A percentile compares a stretch with the other conserved stretches of the same genome.
Evolutionary conservation across 2,329 filamentous ascomycete genomes (phyloP).

Genomic region (Domatiomyces globalis): DNA sequence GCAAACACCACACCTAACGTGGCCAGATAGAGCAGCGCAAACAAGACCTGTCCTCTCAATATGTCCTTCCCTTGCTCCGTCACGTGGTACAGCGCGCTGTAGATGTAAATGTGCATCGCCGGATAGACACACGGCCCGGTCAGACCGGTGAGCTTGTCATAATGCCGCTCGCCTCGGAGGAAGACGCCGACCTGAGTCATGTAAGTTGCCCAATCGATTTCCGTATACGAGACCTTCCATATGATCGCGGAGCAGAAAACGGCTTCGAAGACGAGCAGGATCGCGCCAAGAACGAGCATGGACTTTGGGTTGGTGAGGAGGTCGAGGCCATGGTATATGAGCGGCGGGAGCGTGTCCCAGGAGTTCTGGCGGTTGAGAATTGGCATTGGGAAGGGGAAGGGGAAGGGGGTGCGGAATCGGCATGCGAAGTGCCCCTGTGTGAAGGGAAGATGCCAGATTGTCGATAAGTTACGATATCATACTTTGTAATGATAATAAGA

Average conservation of each 20-base stretch:
- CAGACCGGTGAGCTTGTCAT: slow-evolving; percentile 67
- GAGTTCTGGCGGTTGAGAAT: not conserved
- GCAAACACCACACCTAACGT: slow-evolving; percentile 64
- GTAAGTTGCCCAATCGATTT: slow-evolving; percentile 95
- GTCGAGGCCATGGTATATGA: not conserved
- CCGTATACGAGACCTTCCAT: slow-evolving; percentile 76
- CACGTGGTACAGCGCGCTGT: slow-evolving; percentile 61
- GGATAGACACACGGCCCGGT: slow-evolving; percentile 94
- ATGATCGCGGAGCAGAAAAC: slow-evolving; percentile 59
- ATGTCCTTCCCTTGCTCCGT: slow-evolving; percentile 68
- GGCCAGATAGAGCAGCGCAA: slow-evolving; percentile 62
- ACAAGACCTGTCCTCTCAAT: slow-evolving; percentile 65
- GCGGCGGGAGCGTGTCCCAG: not conserved
- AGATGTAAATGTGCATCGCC: slow-evolving; percentile 84
- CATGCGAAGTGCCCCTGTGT: too few relatives aligned
- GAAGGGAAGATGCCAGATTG: too few relatives aligned
- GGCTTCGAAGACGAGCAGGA: slow-evolving; percentile 51
- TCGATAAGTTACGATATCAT: too few relatives aligned
- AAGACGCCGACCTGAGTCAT: slow-evolving; percentile 84
- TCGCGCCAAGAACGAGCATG: slow-evolving; percentile 36
- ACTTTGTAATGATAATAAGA: too few relatives aligned
- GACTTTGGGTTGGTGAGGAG: not conserved
- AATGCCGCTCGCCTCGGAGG: slow-evolving; percentile 69
- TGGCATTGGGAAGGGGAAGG: too few relatives aligned
- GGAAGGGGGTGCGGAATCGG: too few relatives aligned